Evolutionary conservation across 2,329 filamentous ascomycete genomes (phyloP), one percentile per base, ranked within the genome.

Genomic region (Cordyceps pruinosa): DNA sequence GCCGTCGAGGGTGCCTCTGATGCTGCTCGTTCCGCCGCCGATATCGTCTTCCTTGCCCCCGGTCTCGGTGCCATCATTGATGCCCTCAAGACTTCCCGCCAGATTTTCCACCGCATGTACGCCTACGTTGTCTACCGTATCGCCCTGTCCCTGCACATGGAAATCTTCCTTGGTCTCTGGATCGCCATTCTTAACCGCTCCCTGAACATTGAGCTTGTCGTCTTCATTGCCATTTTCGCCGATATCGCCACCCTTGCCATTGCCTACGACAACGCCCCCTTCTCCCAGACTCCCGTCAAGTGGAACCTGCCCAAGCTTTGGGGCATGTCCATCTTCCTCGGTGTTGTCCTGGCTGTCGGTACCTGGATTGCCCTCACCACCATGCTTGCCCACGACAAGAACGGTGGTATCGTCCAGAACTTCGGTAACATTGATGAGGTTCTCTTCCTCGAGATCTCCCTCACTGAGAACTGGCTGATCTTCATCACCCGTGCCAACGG

Each of bases 61-160:
- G 91, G 90, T 79, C 85, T 96, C 61, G 91, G 90, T 73, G 89
- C 90, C 61, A 95, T 96, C 72, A 95, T 96, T 67, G 90, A 95
- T 71, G 90, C 90, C 60, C 82, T 96, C 65, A 96, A 96, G 79
- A 95, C 89, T 64, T 93, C 90, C 32, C 89, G 91, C 68, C 90
- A 95, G 73, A 96, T 96, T 73, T 96, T 96, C 81, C 90, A 96
- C 77, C 89, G 91, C 68, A 96, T 96, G 90, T 94, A 96, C 77
- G 88, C 90, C 59, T 96, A 96, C 78, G 89, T 96, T 64, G 88
- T 96, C 68, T 96, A 96, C 79, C 89, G 91, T 82, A 96, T 96
- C 68, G 90, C 91, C 49, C 77, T 96, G 68, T 96, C 90, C 17
- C 85, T 96, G 63, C 91, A 96, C 72, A 81, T 96, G 69, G 90